Percentiles rank a stretch among this genome's conserved stretches.
Evolutionary conservation across 2,329 filamentous ascomycete genomes (phyloP).

Genomic region (Colletotrichum phormii): DNA sequence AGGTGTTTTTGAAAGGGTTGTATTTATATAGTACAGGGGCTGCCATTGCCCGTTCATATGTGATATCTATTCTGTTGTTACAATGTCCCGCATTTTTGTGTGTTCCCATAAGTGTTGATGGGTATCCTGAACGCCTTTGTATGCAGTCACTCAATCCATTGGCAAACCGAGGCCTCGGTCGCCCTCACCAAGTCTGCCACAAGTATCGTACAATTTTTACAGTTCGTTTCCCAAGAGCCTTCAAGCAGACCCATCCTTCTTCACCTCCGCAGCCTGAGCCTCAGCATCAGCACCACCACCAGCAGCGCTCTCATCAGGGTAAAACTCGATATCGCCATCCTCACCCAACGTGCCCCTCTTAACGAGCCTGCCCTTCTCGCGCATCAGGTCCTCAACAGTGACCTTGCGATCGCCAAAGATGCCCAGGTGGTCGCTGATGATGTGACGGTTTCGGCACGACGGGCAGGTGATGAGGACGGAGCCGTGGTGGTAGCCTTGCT

Average conservation of each 20-base stretch:
- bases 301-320: conserved; percentile 72
- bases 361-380: conserved; percentile 78
- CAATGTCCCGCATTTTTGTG: neutral
- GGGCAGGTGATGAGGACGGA: conserved; percentile 92
- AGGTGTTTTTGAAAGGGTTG: conserved; percentile 13
- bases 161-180: neutral
- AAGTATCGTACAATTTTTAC: neutral
- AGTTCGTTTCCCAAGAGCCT: neutral
- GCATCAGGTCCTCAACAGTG: conserved; percentile 82
- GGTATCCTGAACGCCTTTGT: conserved; percentile 29
- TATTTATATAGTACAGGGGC: conserved; percentile 34
- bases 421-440: conserved; percentile 89
- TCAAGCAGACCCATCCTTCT: conserved; percentile 20
- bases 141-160: conserved; percentile 24
- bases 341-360: conserved; percentile 78
- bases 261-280: neutral
- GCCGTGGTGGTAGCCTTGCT: conserved; percentile 94
- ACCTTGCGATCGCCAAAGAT: conserved; percentile 79
- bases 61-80: conserved; percentile 25
- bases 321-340: conserved; percentile 92
- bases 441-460: conserved; percentile 84
- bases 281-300: conserved; percentile 10
- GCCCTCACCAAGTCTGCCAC: neutral
- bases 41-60: conserved; percentile 30
- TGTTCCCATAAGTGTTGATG: conserved; percentile 7